Conservation (phyloP, 148 eudicot genomes). For the Persicaria tinctoria region DNA sequence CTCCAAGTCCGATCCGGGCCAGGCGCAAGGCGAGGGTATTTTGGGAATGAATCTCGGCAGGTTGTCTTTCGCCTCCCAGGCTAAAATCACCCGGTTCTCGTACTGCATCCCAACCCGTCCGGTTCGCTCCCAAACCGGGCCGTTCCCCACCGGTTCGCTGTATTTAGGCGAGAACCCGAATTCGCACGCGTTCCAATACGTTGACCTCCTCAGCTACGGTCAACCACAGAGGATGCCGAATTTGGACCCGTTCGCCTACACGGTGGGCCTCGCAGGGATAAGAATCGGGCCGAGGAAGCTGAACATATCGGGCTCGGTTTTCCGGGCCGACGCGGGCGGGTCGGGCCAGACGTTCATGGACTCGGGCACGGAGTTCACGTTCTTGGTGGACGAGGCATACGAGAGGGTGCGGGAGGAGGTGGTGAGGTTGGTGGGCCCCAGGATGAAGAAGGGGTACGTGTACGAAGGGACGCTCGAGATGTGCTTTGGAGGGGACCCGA, state of each 20-base stretch:
- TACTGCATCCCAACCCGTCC: conserved; percentile 1
- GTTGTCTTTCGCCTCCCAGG: neutral
- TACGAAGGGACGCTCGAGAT: neutral
- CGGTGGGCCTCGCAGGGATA: neutral
- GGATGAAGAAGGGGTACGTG: conserved; percentile 10
- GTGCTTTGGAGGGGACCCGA: neutral
- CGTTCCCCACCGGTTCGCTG: neutral
- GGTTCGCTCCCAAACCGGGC: neutral
- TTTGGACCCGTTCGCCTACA: conserved; percentile 6
- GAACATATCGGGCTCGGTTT: neutral
- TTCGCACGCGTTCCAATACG: neutral
- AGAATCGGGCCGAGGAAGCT: neutral
- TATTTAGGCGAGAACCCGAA: conserved; percentile 6
- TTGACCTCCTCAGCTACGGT: conserved; percentile 1
- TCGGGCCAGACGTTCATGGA: conserved; percentile 7
- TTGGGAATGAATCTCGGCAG: conserved; percentile 5
- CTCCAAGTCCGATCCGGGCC: neutral
- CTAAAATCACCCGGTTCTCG: neutral
- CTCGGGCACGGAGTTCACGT: conserved; percentile 8
- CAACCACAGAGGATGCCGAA: neutral
- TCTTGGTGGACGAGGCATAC: conserved; percentile 7
- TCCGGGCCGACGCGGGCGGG: conserved; percentile 8
- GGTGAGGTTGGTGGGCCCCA: neutral
- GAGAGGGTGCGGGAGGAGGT: neutral
- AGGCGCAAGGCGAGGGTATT: conserved; percentile 7